phyloP scores from a whole-genome alignment of 176 grass and related monocot species.

The Bolboschoenus planiculmis region DNA sequence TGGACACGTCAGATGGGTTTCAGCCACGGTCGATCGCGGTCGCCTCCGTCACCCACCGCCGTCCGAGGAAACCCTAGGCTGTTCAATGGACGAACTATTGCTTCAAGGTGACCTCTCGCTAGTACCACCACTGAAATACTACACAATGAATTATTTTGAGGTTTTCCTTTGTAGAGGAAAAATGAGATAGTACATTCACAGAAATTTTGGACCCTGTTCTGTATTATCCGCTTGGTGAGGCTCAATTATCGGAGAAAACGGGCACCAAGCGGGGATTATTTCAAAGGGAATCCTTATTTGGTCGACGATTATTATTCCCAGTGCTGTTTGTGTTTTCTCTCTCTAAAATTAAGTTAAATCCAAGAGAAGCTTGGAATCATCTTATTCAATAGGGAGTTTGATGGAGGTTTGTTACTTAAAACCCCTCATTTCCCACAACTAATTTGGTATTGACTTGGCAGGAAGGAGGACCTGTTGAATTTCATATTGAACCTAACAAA shows the following conservation, averaged over 20 bases:
- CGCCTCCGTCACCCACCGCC: neutral
- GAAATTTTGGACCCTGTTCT: neutral
- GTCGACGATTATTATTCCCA: neutral
- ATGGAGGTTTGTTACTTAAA: neutral
- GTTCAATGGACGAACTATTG: conserved; percentile 31
- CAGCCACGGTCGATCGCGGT: neutral
- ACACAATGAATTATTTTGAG: neutral
- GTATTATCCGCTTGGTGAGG: neutral
- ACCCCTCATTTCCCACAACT: neutral
- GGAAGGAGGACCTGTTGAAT: neutral
- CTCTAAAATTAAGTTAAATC: neutral
- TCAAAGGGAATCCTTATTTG: neutral
- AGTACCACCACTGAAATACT: neutral
- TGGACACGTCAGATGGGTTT: conserved; percentile 23
- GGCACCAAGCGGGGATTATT: neutral
- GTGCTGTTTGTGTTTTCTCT: neutral
- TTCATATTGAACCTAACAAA: neutral
- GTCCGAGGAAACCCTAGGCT: conserved; percentile 13
- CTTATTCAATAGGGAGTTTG: neutral
- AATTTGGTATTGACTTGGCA: neutral
- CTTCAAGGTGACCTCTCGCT: conserved; percentile 24
- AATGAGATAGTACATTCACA: neutral
- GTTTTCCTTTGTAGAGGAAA: neutral
- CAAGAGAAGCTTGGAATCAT: neutral
- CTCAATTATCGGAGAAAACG: neutral